A percentile compares a stretch with the other conserved stretches of the same genome.
Evolutionary conservation across 2,329 filamentous ascomycete species (phyloP).

Genomic region (Xylaria sp.): DNA sequence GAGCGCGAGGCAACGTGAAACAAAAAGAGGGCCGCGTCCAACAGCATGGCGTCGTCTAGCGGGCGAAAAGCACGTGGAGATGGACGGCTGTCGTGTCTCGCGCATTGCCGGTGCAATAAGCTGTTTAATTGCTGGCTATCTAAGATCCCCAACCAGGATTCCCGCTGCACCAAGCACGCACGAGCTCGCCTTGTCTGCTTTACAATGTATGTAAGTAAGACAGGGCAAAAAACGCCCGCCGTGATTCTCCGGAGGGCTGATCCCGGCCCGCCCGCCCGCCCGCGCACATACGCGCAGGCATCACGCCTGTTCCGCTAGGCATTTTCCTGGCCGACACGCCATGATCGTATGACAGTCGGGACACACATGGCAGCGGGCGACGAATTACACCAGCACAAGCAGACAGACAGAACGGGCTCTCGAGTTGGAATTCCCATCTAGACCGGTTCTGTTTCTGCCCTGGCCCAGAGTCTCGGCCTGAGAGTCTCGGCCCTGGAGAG

Average conservation of each 20-base stretch:
- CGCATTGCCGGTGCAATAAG: conserved; percentile 7
- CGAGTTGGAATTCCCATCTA: neutral
- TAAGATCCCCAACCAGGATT: neutral
- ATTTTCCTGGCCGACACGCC: conserved; percentile 14
- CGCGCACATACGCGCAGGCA: conserved; percentile 6
- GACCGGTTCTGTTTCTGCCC: too few relatives aligned
- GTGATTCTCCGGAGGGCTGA: conserved; percentile 3
- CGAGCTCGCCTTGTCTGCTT: too few relatives aligned
- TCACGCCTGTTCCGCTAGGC: conserved; percentile 15
- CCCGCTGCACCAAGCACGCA: too few relatives aligned
- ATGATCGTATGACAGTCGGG: conserved; percentile 21
- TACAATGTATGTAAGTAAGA: too few relatives aligned
- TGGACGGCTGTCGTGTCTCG: neutral
- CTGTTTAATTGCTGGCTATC: neutral
- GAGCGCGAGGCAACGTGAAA: too few relatives aligned
- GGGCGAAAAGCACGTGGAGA: too few relatives aligned
- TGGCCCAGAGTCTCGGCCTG: too few relatives aligned
- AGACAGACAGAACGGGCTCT: neutral
- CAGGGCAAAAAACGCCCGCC: neutral
- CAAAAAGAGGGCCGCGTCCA: neutral
- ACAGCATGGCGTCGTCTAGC: too few relatives aligned
- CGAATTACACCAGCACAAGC: neutral
- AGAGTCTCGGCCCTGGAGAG: too few relatives aligned
- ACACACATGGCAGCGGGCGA: neutral
- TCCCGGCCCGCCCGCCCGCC: conserved; percentile 4